Percentiles rank a stretch among this genome's conserved stretches.
These are phyloP conservation scores for Prototheca stagnorum DNA, from an alignment of 163 green algal species.

Conservation along the genomic window DNA sequence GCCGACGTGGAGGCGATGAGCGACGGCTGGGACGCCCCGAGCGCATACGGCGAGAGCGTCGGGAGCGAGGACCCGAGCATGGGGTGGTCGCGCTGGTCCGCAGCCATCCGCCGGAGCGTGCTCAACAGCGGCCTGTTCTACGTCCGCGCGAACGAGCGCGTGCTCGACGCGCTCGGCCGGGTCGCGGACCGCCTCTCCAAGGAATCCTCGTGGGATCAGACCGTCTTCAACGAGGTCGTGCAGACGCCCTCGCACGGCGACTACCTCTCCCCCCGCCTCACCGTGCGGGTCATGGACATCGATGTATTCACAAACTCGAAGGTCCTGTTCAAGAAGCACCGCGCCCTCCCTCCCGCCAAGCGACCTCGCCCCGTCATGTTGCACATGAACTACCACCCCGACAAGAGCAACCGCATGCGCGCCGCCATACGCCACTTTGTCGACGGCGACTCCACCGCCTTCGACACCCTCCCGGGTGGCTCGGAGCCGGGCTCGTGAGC, in stretches of 20 bases:
- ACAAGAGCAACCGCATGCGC: slow-evolving; percentile 67
- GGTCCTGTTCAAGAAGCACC: slow-evolving; percentile 60
- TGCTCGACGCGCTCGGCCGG: slow-evolving; percentile 51
- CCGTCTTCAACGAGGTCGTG: slow-evolving; percentile 75
- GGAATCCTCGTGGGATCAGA: slow-evolving; percentile 72
- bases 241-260: slow-evolving; percentile 63
- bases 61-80: slow-evolving; percentile 59
- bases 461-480: slow-evolving; percentile 53
- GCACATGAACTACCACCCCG: slow-evolving; percentile 68
- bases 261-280: slow-evolving; percentile 41
- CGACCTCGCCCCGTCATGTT: slow-evolving; percentile 54
- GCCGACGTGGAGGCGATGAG: slow-evolving; percentile 56
- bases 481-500: slow-evolving; percentile 35
- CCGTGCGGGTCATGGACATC: slow-evolving; percentile 29
- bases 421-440: slow-evolving; percentile 50
- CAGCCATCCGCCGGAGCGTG: slow-evolving; percentile 53
- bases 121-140: slow-evolving; percentile 74
- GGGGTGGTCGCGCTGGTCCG: slow-evolving; percentile 64
- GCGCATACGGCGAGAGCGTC: slow-evolving; percentile 55
- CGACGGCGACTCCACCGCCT: slow-evolving; percentile 35
- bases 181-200: slow-evolving; percentile 38
- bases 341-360: slow-evolving; percentile 24
- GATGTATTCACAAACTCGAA: slow-evolving; percentile 28
- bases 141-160: slow-evolving; percentile 47
- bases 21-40: slow-evolving; percentile 48